Evolutionary conservation across 2,329 filamentous ascomycete species (phyloP), one percentile per base, ranked within the genome.

Genomic region (Colletotrichum plurivorum): DNA sequence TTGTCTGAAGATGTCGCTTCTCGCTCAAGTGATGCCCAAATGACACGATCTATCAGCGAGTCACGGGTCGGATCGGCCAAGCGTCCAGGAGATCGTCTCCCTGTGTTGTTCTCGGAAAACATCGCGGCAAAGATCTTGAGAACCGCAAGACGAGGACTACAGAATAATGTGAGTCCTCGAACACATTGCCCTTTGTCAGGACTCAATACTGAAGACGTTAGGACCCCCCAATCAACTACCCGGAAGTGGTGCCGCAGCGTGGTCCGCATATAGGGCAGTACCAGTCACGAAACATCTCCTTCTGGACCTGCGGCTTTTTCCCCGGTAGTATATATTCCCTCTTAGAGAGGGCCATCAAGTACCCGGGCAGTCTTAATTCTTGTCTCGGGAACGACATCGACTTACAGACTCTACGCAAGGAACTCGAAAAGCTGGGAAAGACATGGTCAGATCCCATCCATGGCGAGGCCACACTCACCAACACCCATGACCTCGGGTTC

Each of bases 401-500:
- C 18, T 13, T 52, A 12, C 9, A 31, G 13, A 18, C 13, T 15
- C 8, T 64, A 16, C 65, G 65, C 36, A 18, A 2, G 41, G 62
- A 20, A 70, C 71, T 63, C 46, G 45, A 60, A 15, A 62, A 71
- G n/a, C 66, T 78, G 4, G 76, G 78, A 56, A 52, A 62, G 16
- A 66, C 64, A 15, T 82, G 79, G 80, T 60, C 78, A 13, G 73
- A 74, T 41, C 79, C 80, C 2, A 70, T 84, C 0, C 78, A 82
- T 55, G 70, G 55, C 15, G 83, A 83, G 76, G 74, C 79, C 10
- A 75, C 67, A 67, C 80, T 83, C 31, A 87, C 79, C 5, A 84
- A 87, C 62, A 88, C 85, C 0, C 86, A 88, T 64, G 86, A 88
- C 49, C 80, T 88, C 67, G 84, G 85, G 0, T 88, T 88, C 71